These are phyloP conservation scores for Dimocarpus longan DNA, from an alignment of 345 rosid genomes.

Conservation along the genomic window DNA sequence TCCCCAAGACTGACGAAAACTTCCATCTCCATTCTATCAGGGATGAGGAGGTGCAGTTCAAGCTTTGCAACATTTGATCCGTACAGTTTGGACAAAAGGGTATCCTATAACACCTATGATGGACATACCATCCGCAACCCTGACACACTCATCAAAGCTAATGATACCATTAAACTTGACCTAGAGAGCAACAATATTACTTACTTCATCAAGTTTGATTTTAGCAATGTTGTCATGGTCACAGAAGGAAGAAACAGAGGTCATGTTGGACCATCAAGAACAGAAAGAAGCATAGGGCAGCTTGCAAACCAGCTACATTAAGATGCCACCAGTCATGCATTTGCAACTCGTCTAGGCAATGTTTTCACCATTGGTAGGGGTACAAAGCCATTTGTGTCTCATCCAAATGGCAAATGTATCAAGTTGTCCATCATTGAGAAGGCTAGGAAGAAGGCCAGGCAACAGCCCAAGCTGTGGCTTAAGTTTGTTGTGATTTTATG, in stretches of 20 bases:
- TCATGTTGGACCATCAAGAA: slow-evolving; percentile 79
- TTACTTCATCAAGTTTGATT: slow-evolving; percentile 83
- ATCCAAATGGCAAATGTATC: slow-evolving; percentile 88
- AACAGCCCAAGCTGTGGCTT: slow-evolving; percentile 56
- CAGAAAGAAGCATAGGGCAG: slow-evolving; percentile 90
- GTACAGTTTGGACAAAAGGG: slow-evolving; percentile 79
- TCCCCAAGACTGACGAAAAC: slow-evolving; percentile 84
- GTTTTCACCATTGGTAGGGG: slow-evolving; percentile 82
- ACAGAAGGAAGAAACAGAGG: slow-evolving; percentile 93
- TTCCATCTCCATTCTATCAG: slow-evolving; percentile 76
- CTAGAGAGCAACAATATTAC: slow-evolving; percentile 68
- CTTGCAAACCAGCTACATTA: slow-evolving; percentile 76
- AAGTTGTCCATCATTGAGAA: slow-evolving; percentile 81
- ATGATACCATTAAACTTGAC: slow-evolving; percentile 83
- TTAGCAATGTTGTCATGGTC: slow-evolving; percentile 89
- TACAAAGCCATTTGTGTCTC: slow-evolving; percentile 79
- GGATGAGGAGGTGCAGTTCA: slow-evolving; percentile 86
- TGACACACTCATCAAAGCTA: slow-evolving; percentile 83
- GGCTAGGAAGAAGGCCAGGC: slow-evolving; percentile 72
- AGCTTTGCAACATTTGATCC: slow-evolving; percentile 80
- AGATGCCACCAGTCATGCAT: slow-evolving; percentile 71
- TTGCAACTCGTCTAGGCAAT: slow-evolving; percentile 79
- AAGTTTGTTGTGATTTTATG: slow-evolving; percentile 1
- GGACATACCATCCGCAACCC: slow-evolving; percentile 91
- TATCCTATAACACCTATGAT: slow-evolving; percentile 79